Base-by-base conservation (phyloP, 495 filamentous ascomycete genomes). In the Daldinia loculata region DNA sequence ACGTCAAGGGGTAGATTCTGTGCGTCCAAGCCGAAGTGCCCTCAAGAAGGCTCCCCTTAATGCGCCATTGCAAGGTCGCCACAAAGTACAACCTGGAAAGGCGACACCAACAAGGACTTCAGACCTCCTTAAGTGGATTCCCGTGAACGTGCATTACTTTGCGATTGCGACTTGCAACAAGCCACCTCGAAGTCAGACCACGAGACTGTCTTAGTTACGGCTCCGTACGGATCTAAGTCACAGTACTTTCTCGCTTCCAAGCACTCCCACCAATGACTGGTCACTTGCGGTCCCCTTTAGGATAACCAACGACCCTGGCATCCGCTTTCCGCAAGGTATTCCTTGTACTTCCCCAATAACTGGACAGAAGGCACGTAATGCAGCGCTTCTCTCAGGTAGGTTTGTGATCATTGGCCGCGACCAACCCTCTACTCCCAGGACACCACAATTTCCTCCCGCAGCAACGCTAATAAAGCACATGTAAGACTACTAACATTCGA, bases 221-320 rank as follows among this genome's bases (percentile, higher is more conserved):
- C 43, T 66, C 65, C 38, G 39, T 69, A 63, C 36, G 57, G 24
- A 15, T 53, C 62, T 3, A 73, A 69, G 70, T 73, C 66, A n/a
- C 66, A 48, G 66, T 73, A 69, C 70, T 66, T 72, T 39, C 66
- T 73, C 61, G 61, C 65, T 66, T 72, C 70, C 66, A 73, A 53
- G 27, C 57, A 52, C 66, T 68, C 62, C 70, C 66, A 73, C 70
- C 70, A 73, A 73, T 73, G 62, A 53, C 52, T 66, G 57, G 39
- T 52, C 61, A 55, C 65, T 66, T 43, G 58, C 38, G 51, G 22
- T 73, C 70, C 70, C 70, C 66, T 73, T 73, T 66, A 64, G 70
- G 70, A 73, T 69, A 73, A 66, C 57, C 61, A 69, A 66, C 57
- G 51, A 62, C 66, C 70, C 70, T 63, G 12, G 61, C 24, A 73